Conservation (phyloP, 1,139 yeast genomes). For the Saccharomycopsis crataegensis region DNA sequence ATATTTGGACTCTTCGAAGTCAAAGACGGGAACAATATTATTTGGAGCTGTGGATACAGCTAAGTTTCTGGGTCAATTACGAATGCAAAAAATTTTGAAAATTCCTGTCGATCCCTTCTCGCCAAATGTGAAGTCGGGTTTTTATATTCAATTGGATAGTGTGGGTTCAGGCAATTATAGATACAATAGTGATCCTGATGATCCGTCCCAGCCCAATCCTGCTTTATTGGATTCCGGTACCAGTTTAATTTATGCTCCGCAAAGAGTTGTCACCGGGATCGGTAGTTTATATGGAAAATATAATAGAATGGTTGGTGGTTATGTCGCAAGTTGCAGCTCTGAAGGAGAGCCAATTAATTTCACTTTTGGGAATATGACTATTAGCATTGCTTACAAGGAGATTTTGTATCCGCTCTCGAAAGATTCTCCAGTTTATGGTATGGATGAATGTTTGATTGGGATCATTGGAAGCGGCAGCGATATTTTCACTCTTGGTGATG, state of each 20-base stretch:
- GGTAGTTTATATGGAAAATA: conserved; percentile 21
- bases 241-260: conserved; percentile 18
- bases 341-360: conserved; percentile 27
- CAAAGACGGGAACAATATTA: conserved; percentile 29
- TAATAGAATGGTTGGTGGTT: conserved; percentile 19
- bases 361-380: conserved; percentile 34
- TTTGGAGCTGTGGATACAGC: conserved; percentile 36
- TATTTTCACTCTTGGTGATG: conserved; percentile 54
- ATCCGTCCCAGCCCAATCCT: conserved; percentile 26
- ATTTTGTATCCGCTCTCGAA: conserved; percentile 18
- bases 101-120: not conserved
- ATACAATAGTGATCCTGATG: not conserved
- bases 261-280: conserved; percentile 5
- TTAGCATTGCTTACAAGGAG: conserved; percentile 33
- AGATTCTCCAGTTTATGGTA: conserved; percentile 3
- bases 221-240: conserved; percentile 39
- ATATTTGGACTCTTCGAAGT: conserved; percentile 23
- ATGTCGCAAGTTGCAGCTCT: conserved; percentile 23
- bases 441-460: conserved; percentile 31
- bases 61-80: conserved; percentile 30
- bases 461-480: conserved; percentile 27
- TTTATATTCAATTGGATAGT: conserved; percentile 10
- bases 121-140: conserved; percentile 9
- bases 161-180: conserved; percentile 5
- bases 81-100: not conserved